phyloP scores from a whole-genome alignment of 2,329 filamentous ascomycete species.

The Botrytis galanthina region DNA sequence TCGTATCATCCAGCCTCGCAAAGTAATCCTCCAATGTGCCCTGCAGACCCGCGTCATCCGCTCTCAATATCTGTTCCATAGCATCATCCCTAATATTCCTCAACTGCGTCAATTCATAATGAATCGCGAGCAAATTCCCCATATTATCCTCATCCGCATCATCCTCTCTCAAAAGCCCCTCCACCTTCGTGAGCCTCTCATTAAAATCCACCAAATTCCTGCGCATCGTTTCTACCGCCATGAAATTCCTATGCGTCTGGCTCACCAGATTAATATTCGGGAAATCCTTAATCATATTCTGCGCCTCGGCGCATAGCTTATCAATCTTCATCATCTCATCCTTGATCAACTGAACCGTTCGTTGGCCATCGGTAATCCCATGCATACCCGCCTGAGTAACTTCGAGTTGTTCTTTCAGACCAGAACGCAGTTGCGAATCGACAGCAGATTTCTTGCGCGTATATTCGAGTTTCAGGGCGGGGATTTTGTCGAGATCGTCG shows the following conservation, averaged over 20 bases:
- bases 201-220: constrained; percentile 85
- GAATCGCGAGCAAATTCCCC: constrained; percentile 83
- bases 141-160: constrained; percentile 85
- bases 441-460: constrained; percentile 89
- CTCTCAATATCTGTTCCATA: constrained; percentile 88
- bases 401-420: constrained; percentile 88
- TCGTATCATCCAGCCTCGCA: constrained; percentile 75
- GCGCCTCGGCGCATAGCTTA: constrained; percentile 92
- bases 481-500: constrained; percentile 96
- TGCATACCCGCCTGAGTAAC: constrained; percentile 91
- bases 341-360: constrained; percentile 88
- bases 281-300: constrained; percentile 97
- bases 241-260: constrained; percentile 95
- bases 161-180: constrained; percentile 77
- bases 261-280: constrained; percentile 87
- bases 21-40: constrained; percentile 90
- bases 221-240: constrained; percentile 90
- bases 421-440: constrained; percentile 84
- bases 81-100: constrained; percentile 94
- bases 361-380: constrained; percentile 84
- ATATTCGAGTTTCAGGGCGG: constrained; percentile 86
- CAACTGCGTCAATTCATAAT: constrained; percentile 88
- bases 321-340: constrained; percentile 99
- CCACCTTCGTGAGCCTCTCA: constrained; percentile 70
- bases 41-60: constrained; percentile 70